Base-by-base conservation (phyloP, 1,284 basidiomycete species). In the Thelephora terrestris region DNA sequence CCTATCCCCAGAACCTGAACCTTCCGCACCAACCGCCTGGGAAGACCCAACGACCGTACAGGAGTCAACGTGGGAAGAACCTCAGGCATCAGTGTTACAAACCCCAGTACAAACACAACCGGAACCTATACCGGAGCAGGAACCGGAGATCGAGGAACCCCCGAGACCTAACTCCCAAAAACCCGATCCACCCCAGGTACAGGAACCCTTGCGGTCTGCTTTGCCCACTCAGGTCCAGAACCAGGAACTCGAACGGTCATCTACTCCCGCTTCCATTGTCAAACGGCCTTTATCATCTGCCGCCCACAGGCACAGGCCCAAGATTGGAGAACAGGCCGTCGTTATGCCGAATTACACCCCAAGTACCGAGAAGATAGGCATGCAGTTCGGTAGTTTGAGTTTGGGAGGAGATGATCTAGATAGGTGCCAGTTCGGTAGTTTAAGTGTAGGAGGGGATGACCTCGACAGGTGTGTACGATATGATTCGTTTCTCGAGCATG, bases 371-470 rank as follows among this genome's bases (percentile, higher is more conserved):
- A 86, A 83, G 61, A 66, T 87, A 45, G 85, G 85, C 43, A 86
- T 89, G 85, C 85, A 88, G 57, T 89, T 89, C 57, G 85, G 85
- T 36, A 87, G 84, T 61, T 65, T 89, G 54, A 81, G 75, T 61
- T 70, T 89, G 29, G 78, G 76, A 36, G 81, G 79, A 16, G 83
- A 85, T 46, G n/a, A n/a, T n/a, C n/a, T n/a, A n/a, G n/a, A n/a
- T n/a, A n/a, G n/a, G n/a, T n/a, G n/a, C n/a, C 85, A 88, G 57
- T 89, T 89, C 57, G 85, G 85, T 36, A 87, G 84, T 61, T 64
- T 89, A 54, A 81, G 75, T 61, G 69, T 88, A 29, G 78, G 76
- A 37, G 81, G 79, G n/a, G 83, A 85, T 46, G 74, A 74, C 47
- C 57, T 78, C 24, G 77, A 81, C 47, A 56, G 70, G 76, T 78